Percentiles rank a stretch among this genome's conserved stretches.
These are phyloP conservation scores for Ascochyta fabae DNA, from an alignment of 2,329 filamentous ascomycete genomes.

Conservation along the genomic window DNA sequence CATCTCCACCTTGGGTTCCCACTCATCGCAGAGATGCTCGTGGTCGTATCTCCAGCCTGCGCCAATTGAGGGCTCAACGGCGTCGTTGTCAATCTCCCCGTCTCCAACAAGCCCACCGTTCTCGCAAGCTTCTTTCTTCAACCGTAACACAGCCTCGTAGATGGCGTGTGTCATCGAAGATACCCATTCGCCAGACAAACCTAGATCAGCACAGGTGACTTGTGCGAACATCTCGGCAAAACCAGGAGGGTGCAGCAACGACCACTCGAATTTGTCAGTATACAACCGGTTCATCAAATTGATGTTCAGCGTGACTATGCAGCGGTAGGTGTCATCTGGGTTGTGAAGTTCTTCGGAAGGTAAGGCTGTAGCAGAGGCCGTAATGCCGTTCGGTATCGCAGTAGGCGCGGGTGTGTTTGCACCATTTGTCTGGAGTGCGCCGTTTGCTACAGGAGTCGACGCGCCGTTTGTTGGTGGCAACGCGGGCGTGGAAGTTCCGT, in stretches of 20 bases:
- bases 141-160: constrained; percentile 87
- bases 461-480: constrained; percentile 58
- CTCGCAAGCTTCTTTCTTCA: constrained; percentile 97
- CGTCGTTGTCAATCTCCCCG: constrained; percentile 85
- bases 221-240: constrained; percentile 92
- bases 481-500: constrained; percentile 58
- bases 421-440: constrained; percentile 51
- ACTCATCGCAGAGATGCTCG: constrained; percentile 73
- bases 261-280: constrained; percentile 98
- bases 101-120: constrained; percentile 80
- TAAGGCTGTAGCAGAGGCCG: constrained; percentile 70
- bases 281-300: constrained; percentile 91
- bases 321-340: constrained; percentile 93
- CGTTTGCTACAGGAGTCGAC: constrained; percentile 62
- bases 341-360: constrained; percentile 78
- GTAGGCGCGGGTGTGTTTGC: constrained; percentile 56
- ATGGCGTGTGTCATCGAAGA: constrained; percentile 95
- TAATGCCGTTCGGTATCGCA: constrained; percentile 63
- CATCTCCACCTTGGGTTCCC: constrained; percentile 60
- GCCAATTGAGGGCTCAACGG: constrained; percentile 74
- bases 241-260: constrained; percentile 86
- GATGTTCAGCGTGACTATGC: constrained; percentile 87
- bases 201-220: constrained; percentile 89
- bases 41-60: constrained; percentile 96
- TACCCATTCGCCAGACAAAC: constrained; percentile 89